Conservation (phyloP, 2,329 filamentous ascomycete genomes). For the Zalaria obscura region DNA sequence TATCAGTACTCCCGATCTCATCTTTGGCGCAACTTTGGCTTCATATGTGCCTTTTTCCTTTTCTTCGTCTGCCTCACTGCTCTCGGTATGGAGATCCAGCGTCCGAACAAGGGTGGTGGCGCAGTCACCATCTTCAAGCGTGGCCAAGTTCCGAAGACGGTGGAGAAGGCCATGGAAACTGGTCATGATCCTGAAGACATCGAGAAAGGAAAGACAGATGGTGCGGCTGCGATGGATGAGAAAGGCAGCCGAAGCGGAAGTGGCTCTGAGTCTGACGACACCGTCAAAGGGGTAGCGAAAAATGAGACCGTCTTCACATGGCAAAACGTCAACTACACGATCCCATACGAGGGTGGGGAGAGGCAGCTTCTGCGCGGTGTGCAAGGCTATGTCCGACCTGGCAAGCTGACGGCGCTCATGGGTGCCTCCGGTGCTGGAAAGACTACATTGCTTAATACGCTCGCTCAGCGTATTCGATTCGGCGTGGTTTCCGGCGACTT, state of each 20-base stretch:
- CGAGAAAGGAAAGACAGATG: constrained; percentile 27
- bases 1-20: constrained; percentile 45
- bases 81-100: constrained; percentile 21
- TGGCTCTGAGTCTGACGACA: background rate
- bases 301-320: constrained; percentile 23
- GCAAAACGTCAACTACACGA: constrained; percentile 41
- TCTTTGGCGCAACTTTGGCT: constrained; percentile 45
- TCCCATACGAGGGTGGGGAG: constrained; percentile 34
- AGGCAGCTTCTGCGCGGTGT: constrained; percentile 41
- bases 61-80: constrained; percentile 50
- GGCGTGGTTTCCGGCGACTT: constrained; percentile 53
- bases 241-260: constrained; percentile 10
- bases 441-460: constrained; percentile 59
- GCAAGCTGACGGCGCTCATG: constrained; percentile 46
- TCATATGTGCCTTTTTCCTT: constrained; percentile 35
- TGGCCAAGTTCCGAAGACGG: constrained; percentile 16
- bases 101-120: constrained; percentile 45
- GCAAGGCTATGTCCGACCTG: constrained; percentile 40
- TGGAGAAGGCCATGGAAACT: constrained; percentile 21
- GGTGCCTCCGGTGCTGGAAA: constrained; percentile 77
- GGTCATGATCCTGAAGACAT: constrained; percentile 32
- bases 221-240: constrained; percentile 16
- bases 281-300: constrained; percentile 4
- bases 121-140: constrained; percentile 34
- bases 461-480: constrained; percentile 43